phyloP scores from a whole-genome alignment of 2,329 filamentous ascomycete genomes.

The Neonectria neomacrospora region DNA sequence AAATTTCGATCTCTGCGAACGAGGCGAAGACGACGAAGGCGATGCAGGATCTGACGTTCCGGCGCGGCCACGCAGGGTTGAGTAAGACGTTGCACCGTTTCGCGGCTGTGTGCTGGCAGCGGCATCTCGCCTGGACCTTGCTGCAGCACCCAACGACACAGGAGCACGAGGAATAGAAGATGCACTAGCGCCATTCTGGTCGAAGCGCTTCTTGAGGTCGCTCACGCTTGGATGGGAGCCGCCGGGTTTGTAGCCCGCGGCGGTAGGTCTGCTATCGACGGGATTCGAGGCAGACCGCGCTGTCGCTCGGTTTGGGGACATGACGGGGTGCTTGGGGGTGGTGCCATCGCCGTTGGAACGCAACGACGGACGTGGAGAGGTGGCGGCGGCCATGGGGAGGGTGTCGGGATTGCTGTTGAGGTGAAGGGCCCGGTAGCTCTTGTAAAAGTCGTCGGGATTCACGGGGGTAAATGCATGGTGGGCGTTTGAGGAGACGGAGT shows the following conservation, averaged over 20 bases:
- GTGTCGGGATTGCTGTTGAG: slow-evolving; percentile 50
- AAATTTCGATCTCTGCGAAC: slow-evolving; percentile 59
- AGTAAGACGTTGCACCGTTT: slow-evolving; percentile 54
- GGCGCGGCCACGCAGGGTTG: slow-evolving; percentile 52
- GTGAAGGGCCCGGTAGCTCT: slow-evolving; percentile 57
- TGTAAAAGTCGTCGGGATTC: slow-evolving; percentile 68
- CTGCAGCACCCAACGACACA: slow-evolving; percentile 48
- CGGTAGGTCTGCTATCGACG: slow-evolving; percentile 56
- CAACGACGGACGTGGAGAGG: slow-evolving; percentile 56
- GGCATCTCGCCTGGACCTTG: slow-evolving; percentile 48
- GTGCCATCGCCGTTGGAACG: slow-evolving; percentile 63
- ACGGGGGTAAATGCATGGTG: slow-evolving; percentile 55
- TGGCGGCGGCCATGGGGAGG: slow-evolving; percentile 52
- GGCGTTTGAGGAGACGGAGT: slow-evolving; percentile 37
- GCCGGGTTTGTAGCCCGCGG: slow-evolving; percentile 47
- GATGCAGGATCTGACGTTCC: slow-evolving; percentile 35
- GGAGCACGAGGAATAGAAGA: slow-evolving; percentile 52
- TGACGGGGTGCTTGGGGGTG: slow-evolving; percentile 59
- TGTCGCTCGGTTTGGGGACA: slow-evolving; percentile 54
- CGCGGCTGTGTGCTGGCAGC: slow-evolving; percentile 48
- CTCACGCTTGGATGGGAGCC: slow-evolving; percentile 75
- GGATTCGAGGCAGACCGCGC: slow-evolving; percentile 68
- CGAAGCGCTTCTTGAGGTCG: slow-evolving; percentile 83
- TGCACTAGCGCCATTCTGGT: slow-evolving; percentile 63
- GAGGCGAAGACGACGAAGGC: slow-evolving; percentile 40